phyloP scores from a whole-genome alignment of 1,284 basidiomycete species.

The Pulveroboletus ridleyi region DNA sequence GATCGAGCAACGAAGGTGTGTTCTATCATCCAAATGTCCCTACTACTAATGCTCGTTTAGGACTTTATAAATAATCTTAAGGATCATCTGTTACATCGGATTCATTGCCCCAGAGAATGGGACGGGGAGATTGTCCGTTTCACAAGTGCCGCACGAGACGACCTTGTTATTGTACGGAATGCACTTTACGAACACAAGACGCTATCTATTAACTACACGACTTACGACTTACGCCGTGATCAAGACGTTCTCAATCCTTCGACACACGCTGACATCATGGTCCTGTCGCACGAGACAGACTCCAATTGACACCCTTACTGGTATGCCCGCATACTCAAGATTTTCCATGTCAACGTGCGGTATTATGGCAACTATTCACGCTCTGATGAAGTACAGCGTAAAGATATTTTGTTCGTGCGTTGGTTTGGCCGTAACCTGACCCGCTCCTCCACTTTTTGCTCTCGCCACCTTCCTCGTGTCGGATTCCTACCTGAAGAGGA shows the following conservation, averaged over 20 bases:
- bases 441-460: background rate
- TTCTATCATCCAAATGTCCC: too few species aligned
- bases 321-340: background rate
- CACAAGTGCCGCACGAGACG: background rate
- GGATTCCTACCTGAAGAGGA: slow-evolving; percentile 7
- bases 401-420: background rate
- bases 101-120: background rate
- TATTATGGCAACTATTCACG: background rate
- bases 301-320: slow-evolving; percentile 10
- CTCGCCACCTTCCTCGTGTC: background rate
- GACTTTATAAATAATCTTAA: slow-evolving; percentile 8
- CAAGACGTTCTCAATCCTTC: slow-evolving; percentile 6
- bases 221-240: background rate
- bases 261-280: slow-evolving; percentile 6
- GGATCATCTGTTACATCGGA: background rate
- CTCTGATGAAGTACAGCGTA: background rate
- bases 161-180: background rate
- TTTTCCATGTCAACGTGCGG: slow-evolving; percentile 5
- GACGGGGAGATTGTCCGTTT: background rate
- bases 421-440: slow-evolving; percentile 8
- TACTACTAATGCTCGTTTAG: slow-evolving; percentile 1
- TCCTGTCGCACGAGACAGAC: slow-evolving; percentile 6
- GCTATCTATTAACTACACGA: slow-evolving; percentile 9
- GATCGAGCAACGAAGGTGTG: slow-evolving; percentile 4
- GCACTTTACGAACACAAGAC: background rate